A percentile compares a stretch with the other conserved stretches of the same genome.
phyloP scores from a whole-genome alignment of 805 yeast species.

The Candida boleticola region DNA sequence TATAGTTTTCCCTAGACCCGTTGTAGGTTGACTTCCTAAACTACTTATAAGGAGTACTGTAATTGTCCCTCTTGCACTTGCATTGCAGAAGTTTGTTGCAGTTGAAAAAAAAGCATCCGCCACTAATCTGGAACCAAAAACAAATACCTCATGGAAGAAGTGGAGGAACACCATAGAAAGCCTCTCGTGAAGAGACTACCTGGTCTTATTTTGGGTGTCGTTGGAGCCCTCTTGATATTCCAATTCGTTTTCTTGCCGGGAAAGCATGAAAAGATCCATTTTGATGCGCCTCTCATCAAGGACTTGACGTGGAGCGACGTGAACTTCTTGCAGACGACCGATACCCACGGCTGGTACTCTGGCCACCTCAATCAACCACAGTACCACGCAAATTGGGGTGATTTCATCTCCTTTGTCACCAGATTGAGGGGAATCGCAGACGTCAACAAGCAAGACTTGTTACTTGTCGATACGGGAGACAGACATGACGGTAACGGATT shows the following conservation, averaged over 20 bases:
- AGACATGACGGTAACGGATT: conserved; percentile 94
- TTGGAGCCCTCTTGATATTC: not conserved
- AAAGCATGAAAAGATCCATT: conserved; percentile 2
- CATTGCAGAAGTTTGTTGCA: no score
- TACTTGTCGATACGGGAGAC: conserved; percentile 87
- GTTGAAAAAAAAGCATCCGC: no score
- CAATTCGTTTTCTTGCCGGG: conserved; percentile 4
- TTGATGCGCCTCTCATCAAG: conserved; percentile 24
- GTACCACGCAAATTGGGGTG: conserved; percentile 91
- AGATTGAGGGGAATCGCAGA: conserved; percentile 49
- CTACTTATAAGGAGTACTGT: no score
- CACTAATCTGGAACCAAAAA: no score
- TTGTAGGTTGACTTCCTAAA: no score
- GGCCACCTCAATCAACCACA: conserved; percentile 81
- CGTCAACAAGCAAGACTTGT: conserved; percentile 53
- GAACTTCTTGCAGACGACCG: conserved; percentile 92
- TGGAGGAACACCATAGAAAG: not conserved
- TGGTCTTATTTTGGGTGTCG: conserved; percentile 1
- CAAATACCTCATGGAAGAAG: no score
- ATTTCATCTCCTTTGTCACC: conserved; percentile 65
- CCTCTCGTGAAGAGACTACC: not conserved
- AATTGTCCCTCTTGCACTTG: no score
- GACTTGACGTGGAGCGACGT: conserved; percentile 66
- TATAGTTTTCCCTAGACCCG: no score
- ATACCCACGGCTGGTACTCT: conserved; percentile 95